phyloP scores from a whole-genome alignment of 805 yeast species.

The Wickerhamomyces hampshirensis region DNA sequence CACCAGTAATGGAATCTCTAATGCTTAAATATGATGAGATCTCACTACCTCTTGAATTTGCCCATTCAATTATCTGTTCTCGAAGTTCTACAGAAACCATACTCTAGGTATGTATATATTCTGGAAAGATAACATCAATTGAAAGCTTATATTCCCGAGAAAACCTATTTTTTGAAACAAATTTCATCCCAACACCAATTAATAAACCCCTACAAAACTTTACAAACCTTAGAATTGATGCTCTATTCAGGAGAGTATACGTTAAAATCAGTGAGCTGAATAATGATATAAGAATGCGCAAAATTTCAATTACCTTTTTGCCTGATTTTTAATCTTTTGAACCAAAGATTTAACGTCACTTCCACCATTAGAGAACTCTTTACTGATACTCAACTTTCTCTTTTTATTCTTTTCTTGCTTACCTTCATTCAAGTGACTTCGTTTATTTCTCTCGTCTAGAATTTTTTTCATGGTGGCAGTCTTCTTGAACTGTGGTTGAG shows the following conservation, averaged over 20 bases:
- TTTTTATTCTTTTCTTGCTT: conserved; percentile 1
- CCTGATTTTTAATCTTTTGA: conserved; percentile 15
- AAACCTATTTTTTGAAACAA: neutral
- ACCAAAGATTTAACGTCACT: conserved; percentile 15
- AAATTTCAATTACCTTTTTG: conserved; percentile 15
- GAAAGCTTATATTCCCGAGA: too few species aligned
- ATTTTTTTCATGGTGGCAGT: conserved; percentile 84
- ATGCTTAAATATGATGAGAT: conserved; percentile 13
- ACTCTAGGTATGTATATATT: too few species aligned
- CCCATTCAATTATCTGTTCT: conserved; percentile 16
- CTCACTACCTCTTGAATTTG: conserved; percentile 4
- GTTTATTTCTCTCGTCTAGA: conserved; percentile 66
- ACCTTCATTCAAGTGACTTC: conserved; percentile 28
- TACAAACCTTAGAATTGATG: too few species aligned
- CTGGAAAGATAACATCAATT: too few species aligned
- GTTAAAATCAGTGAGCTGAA: too few species aligned
- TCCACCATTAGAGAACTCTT: conserved; percentile 1
- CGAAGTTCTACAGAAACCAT: conserved; percentile 7
- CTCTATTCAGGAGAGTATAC: too few species aligned
- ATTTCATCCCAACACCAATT: neutral
- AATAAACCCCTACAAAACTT: too few species aligned
- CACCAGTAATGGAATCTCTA: conserved; percentile 26
- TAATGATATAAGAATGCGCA: neutral
- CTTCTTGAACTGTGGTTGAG: conserved; percentile 83
- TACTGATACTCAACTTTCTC: conserved; percentile 12